Percentiles rank a stretch among this genome's conserved stretches.
These are phyloP conservation scores for Globisporangium heterothallicum DNA, from an alignment of 352 stramenopile genomes.

Conservation along the genomic window DNA sequence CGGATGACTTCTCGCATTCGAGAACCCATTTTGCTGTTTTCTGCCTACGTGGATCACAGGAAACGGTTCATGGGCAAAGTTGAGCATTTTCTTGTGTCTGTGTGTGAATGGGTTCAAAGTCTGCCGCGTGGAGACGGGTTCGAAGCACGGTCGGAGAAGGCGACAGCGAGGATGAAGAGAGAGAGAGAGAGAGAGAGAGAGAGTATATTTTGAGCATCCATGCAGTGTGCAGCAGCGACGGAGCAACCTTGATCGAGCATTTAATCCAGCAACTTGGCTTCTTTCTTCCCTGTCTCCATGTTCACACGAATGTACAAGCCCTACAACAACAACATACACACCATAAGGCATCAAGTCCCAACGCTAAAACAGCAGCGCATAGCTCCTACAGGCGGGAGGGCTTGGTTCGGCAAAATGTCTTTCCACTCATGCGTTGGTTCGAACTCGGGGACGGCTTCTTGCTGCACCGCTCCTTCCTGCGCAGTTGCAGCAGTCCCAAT, in stretches of 20 bases:
- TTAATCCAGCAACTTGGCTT: conserved; percentile 48
- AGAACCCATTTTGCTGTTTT: conserved; percentile 6
- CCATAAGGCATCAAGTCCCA: background rate
- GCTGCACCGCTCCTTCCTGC: background rate
- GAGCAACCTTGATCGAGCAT: too few relatives aligned
- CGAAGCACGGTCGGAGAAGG: too few relatives aligned
- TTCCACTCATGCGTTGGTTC: conserved; percentile 55
- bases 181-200: too few relatives aligned
- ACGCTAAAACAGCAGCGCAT: background rate
- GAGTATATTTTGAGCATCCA: too few relatives aligned
- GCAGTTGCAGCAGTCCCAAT: conserved; percentile 9
- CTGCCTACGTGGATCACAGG: too few relatives aligned
- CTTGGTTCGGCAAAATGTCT: conserved; percentile 45
- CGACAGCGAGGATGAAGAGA: too few relatives aligned
- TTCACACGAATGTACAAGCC: conserved; percentile 59
- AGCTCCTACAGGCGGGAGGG: conserved; percentile 32
- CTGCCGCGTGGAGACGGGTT: background rate
- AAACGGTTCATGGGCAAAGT: background rate
- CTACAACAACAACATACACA: conserved; percentile 14
- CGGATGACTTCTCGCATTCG: background rate
- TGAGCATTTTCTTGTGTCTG: conserved; percentile 1
- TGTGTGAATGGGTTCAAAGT: background rate
- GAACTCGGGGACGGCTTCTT: conserved; percentile 39
- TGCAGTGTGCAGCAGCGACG: too few relatives aligned
- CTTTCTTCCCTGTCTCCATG: conserved; percentile 49